phyloP scores from a whole-genome alignment of 176 grass and related monocot genomes.

The Musa itinerans region DNA sequence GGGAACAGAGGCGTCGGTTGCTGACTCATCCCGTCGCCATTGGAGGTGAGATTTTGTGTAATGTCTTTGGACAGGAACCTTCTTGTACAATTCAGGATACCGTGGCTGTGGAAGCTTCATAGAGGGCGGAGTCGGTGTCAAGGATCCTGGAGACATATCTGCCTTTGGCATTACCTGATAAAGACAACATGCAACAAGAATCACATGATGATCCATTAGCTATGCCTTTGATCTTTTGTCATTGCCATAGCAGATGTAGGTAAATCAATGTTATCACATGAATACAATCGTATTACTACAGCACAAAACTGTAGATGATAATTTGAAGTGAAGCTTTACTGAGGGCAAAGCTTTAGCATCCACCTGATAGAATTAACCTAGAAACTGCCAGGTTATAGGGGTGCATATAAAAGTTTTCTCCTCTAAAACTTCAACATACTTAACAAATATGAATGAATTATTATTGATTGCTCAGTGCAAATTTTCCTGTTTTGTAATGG shows the following conservation, averaged over 20 bases:
- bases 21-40: slow-evolving; percentile 68
- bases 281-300: no score
- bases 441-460: no score
- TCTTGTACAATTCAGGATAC: slow-evolving; percentile 17
- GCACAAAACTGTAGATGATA: no score
- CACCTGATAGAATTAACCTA: no score
- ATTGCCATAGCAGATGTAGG: neutral
- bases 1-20: slow-evolving; percentile 20
- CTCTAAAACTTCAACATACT: no score
- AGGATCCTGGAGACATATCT: slow-evolving; percentile 40
- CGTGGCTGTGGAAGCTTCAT: slow-evolving; percentile 29
- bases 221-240: neutral
- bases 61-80: slow-evolving; percentile 22
- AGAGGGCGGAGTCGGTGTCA: slow-evolving; percentile 33
- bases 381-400: no score
- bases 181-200: neutral
- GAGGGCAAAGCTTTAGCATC: no score
- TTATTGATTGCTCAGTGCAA: no score
- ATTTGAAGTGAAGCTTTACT: no score
- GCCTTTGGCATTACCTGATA: slow-evolving; percentile 62
- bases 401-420: no score
- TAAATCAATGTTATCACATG: no score
- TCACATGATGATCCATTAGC: neutral
- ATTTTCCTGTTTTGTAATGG: no score
- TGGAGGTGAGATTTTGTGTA: slow-evolving; percentile 37